phyloP scores from a whole-genome alignment of 192 early-diverging fungal species.

The Coemansia sp. region DNA sequence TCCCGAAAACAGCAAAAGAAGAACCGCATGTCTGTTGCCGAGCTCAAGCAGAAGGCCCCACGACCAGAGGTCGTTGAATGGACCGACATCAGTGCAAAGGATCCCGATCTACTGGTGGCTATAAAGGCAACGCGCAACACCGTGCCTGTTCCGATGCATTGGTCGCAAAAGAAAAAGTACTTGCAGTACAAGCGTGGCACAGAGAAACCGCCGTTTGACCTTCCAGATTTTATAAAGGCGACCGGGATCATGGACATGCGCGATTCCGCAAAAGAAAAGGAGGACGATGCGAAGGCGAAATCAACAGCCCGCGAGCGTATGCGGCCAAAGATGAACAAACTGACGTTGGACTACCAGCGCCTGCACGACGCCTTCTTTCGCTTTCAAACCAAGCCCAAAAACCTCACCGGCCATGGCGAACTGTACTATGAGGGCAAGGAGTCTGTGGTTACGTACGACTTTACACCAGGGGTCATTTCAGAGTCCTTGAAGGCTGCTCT shows the following conservation, averaged over 20 bases:
- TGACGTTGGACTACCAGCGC: slow-evolving; percentile 97
- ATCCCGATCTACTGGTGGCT: slow-evolving; percentile 85
- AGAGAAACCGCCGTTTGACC: slow-evolving; percentile 91
- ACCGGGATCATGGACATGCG: slow-evolving; percentile 98
- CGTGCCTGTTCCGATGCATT: slow-evolving; percentile 93
- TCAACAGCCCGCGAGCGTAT: slow-evolving; percentile 80
- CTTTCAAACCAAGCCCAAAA: slow-evolving; percentile 76
- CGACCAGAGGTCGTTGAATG: slow-evolving; percentile 97
- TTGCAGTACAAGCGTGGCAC: slow-evolving; percentile 95
- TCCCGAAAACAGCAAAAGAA: slow-evolving; percentile 58
- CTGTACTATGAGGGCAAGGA: slow-evolving; percentile 97
- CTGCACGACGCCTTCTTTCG: slow-evolving; percentile 97
- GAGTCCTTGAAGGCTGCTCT: slow-evolving; percentile 86
- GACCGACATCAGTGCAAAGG: slow-evolving; percentile 88
- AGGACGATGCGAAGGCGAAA: slow-evolving; percentile 77
- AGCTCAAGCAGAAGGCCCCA: slow-evolving; percentile 86
- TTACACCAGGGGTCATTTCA: slow-evolving; percentile 82
- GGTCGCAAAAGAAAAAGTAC: slow-evolving; percentile 96
- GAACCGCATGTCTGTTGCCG: slow-evolving; percentile 74
- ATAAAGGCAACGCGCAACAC: slow-evolving; percentile 93
- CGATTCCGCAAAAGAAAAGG: slow-evolving; percentile 82
- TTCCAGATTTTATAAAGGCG: slow-evolving; percentile 96
- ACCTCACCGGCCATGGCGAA: slow-evolving; percentile 39
- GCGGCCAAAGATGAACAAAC: slow-evolving; percentile 94
- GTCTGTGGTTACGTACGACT: slow-evolving; percentile 81